Percentiles rank a stretch among this genome's conserved stretches.
These are phyloP conservation scores for Penicillium argentinense DNA, from an alignment of 495 filamentous ascomycete genomes.

Conservation along the genomic window DNA sequence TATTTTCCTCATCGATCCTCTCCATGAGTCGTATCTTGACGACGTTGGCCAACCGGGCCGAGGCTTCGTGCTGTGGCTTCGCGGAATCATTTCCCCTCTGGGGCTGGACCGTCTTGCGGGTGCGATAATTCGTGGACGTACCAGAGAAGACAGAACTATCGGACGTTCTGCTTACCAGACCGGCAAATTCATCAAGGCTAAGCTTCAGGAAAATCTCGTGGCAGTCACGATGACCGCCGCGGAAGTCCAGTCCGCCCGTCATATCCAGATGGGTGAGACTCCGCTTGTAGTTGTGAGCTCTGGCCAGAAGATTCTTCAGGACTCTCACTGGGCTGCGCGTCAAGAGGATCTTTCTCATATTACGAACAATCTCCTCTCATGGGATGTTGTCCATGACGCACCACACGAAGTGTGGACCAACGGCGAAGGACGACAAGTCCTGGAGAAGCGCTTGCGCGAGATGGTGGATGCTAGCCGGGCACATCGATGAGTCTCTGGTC, in stretches of 20 bases:
- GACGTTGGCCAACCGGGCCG: conserved; percentile 61
- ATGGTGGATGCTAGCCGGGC: conserved; percentile 47
- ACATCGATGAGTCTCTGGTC: background rate
- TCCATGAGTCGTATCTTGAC: conserved; percentile 81
- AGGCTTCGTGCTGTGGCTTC: conserved; percentile 83
- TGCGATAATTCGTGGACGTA: conserved; percentile 75
- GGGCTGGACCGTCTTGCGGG: conserved; percentile 77
- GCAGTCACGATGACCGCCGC: conserved; percentile 77
- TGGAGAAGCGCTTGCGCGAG: conserved; percentile 67
- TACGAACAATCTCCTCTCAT: conserved; percentile 71
- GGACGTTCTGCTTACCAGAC: conserved; percentile 74
- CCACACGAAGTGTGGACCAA: conserved; percentile 86
- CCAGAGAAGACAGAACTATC: conserved; percentile 78
- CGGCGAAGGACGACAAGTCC: conserved; percentile 60
- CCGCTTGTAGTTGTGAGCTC: conserved; percentile 83
- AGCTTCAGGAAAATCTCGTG: conserved; percentile 89
- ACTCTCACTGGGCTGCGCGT: conserved; percentile 70
- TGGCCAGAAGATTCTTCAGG: conserved; percentile 55
- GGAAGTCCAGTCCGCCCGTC: conserved; percentile 72
- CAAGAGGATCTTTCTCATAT: conserved; percentile 81
- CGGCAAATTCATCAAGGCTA: conserved; percentile 80
- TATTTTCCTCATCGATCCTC: conserved; percentile 79
- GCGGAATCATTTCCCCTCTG: conserved; percentile 79
- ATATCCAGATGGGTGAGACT: conserved; percentile 71
- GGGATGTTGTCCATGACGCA: conserved; percentile 83